phyloP scores from a whole-genome alignment of 179 eudicot genomes.

The Vitellaria paradoxa region DNA sequence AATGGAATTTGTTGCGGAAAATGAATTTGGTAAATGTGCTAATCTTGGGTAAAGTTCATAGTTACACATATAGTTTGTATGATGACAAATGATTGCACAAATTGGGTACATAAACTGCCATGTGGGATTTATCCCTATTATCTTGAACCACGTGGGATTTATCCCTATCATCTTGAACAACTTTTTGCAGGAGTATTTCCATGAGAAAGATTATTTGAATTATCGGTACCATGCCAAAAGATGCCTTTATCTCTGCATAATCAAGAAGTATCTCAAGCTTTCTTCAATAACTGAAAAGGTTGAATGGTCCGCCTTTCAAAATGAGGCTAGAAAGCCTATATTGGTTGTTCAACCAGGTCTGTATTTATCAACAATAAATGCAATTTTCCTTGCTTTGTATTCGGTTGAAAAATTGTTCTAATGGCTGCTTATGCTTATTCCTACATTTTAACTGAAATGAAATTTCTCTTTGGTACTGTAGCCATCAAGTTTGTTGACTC shows the following conservation, averaged over 20 bases:
- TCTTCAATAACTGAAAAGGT: conserved; percentile 49
- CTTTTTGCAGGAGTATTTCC: conserved; percentile 73
- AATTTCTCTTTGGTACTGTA: conserved; percentile 24
- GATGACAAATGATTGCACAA: not conserved
- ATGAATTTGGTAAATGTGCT: not conserved
- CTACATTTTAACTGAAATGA: conserved; percentile 8
- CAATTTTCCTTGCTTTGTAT: not conserved
- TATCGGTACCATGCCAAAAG: conserved; percentile 94
- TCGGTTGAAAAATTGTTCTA: not conserved
- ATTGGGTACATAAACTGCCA: not conserved
- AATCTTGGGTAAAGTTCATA: not conserved
- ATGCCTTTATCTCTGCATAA: conserved; percentile 75
- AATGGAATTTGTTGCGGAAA: not conserved
- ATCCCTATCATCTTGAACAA: too few relatives aligned
- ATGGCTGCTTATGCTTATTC: not conserved
- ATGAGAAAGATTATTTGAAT: conserved; percentile 88
- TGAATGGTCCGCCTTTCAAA: conserved; percentile 72
- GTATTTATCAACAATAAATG: not conserved
- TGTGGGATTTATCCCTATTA: not conserved
- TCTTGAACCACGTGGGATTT: not conserved
- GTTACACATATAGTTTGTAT: not conserved
- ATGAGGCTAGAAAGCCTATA: conserved; percentile 89
- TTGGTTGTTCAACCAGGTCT: conserved; percentile 73
- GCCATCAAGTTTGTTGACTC: conserved; percentile 37
- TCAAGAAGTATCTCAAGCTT: conserved; percentile 65